These are phyloP conservation scores for Talaromyces proteolyticus DNA, from an alignment of 495 filamentous ascomycete species.

Conservation along the genomic window DNA sequence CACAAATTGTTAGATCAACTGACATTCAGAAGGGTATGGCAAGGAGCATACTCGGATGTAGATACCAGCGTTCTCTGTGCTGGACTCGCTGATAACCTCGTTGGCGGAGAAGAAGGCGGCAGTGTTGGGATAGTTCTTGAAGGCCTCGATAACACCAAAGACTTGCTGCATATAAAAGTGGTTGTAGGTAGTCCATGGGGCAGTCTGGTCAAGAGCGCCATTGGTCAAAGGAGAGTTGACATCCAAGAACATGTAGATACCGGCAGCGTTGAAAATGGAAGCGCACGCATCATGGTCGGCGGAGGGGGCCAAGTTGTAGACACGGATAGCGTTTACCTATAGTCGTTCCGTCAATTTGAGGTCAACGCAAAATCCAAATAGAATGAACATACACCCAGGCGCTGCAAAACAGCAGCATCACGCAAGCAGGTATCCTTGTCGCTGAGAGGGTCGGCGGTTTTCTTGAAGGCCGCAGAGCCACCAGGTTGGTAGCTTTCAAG, in stretches of 20 bases:
- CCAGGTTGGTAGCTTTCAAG: slow-evolving; percentile 77
- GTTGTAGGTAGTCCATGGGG: slow-evolving; percentile 68
- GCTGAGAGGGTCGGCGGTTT: slow-evolving; percentile 66
- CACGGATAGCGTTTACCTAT: slow-evolving; percentile 82
- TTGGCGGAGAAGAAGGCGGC: slow-evolving; percentile 92
- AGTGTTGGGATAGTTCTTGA: slow-evolving; percentile 88
- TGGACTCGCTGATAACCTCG: slow-evolving; percentile 78
- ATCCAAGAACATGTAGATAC: slow-evolving; percentile 68
- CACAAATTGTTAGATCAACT: slow-evolving; percentile 10
- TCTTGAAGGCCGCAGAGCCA: slow-evolving; percentile 73
- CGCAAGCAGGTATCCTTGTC: slow-evolving; percentile 71
- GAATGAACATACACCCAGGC: slow-evolving; percentile 49
- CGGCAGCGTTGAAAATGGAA: slow-evolving; percentile 84
- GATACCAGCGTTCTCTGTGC: slow-evolving; percentile 26
- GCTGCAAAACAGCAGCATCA: slow-evolving; percentile 90
- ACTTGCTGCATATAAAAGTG: slow-evolving; percentile 71
- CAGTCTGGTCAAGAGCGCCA: slow-evolving; percentile 64
- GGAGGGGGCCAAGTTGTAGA: slow-evolving; percentile 84
- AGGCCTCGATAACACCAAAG: slow-evolving; percentile 87
- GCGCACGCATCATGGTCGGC: slow-evolving; percentile 85
- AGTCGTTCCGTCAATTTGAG: slow-evolving; percentile 6
- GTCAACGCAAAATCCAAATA: neutral
- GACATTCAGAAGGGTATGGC: slow-evolving; percentile 35
- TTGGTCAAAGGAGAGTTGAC: slow-evolving; percentile 87
- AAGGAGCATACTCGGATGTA: slow-evolving; percentile 33